Percentiles rank a stretch among this genome's conserved stretches.
Conservation (phyloP, 345 rosid genomes). For the Viola odorata region DNA sequence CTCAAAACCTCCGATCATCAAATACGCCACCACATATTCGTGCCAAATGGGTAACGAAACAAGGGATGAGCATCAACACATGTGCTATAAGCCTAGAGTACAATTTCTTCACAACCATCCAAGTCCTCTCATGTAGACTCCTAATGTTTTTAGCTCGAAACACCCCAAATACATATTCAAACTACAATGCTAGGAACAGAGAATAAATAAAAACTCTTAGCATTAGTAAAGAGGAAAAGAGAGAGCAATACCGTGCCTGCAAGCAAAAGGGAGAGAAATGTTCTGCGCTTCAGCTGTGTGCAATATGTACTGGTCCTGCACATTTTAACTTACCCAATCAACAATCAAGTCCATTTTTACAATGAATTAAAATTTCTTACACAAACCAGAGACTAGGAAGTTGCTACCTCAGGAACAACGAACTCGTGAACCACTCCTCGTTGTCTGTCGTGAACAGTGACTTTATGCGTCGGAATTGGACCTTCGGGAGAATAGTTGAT, state of each 20-base stretch:
- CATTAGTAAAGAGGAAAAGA: neutral
- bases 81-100: too few species aligned
- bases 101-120: too few species aligned
- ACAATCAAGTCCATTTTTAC: neutral
- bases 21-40: too few species aligned
- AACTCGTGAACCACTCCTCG: slow-evolving; percentile 80
- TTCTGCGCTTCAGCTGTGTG: slow-evolving; percentile 88
- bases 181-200: too few species aligned
- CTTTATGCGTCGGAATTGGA: slow-evolving; percentile 62
- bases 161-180: slow-evolving; percentile 1
- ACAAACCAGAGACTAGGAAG: slow-evolving; percentile 1
- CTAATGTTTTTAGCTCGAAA: neutral
- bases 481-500: slow-evolving; percentile 23
- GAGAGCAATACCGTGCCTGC: slow-evolving; percentile 83
- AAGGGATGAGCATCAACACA: too few species aligned
- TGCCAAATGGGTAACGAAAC: too few species aligned
- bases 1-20: too few species aligned
- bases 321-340: slow-evolving; percentile 5
- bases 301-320: slow-evolving; percentile 92
- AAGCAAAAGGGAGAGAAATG: slow-evolving; percentile 86
- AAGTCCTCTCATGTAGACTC: too few species aligned
- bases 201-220: too few species aligned
- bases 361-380: neutral
- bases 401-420: slow-evolving; percentile 71
- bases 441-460: slow-evolving; percentile 77